phyloP scores from a whole-genome alignment of 108 stramenopile genomes.

The Hondaea fermentalgiana region DNA sequence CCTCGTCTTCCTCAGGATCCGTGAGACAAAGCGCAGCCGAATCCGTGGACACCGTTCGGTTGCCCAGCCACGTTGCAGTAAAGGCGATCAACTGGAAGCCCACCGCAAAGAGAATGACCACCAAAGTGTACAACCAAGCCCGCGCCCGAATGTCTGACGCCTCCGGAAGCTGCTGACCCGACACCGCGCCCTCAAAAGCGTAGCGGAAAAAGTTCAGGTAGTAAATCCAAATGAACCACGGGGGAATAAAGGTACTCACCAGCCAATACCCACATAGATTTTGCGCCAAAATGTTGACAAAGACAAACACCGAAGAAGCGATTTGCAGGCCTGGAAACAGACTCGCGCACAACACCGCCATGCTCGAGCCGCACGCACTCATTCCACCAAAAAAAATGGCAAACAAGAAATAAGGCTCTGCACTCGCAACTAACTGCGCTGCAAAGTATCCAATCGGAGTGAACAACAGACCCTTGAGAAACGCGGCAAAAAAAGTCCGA shows the following conservation, averaged over 20 bases:
- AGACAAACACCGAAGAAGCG: neutral
- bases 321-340: neutral
- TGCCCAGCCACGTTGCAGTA: neutral
- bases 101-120: neutral
- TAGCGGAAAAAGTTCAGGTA: conserved; percentile 10
- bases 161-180: neutral
- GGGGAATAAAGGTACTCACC: neutral
- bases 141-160: neutral
- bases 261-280: neutral
- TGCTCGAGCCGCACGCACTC: conserved; percentile 8
- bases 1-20: neutral
- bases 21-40: neutral
- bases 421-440: neutral
- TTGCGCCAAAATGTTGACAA: neutral
- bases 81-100: neutral
- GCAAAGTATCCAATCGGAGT: conserved; percentile 3
- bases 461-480: neutral
- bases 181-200: neutral
- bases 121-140: neutral
- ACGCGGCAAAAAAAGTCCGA: neutral
- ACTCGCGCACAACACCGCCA: neutral
- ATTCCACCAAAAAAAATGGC: conserved; percentile 7
- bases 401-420: neutral
- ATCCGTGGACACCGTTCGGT: neutral
- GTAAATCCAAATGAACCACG: conserved; percentile 8